These are phyloP conservation scores for Colletotrichum tropicale DNA, from an alignment of 2,329 filamentous ascomycete genomes.

Conservation along the genomic window DNA sequence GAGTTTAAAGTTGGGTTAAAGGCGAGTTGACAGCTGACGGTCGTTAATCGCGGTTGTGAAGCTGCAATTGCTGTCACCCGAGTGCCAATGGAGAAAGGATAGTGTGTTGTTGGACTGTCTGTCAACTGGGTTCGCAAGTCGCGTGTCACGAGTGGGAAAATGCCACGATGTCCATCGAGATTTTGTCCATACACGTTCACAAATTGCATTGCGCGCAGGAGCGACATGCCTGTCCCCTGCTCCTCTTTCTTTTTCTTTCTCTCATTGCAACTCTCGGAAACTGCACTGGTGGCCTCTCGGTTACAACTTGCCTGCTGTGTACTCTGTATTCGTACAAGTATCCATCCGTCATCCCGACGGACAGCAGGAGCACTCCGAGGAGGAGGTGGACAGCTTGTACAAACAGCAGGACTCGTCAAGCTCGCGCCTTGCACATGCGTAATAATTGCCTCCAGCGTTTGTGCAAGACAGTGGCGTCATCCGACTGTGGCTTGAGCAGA, in stretches of 20 bases:
- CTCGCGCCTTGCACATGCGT: background rate
- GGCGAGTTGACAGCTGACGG: background rate
- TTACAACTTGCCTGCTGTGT: background rate
- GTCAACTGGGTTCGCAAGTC: background rate
- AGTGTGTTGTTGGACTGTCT: background rate
- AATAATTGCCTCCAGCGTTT: background rate
- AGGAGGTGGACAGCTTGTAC: background rate
- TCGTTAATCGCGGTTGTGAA: background rate
- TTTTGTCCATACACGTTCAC: background rate
- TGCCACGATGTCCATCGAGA: conserved; percentile 5
- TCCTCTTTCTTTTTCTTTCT: background rate
- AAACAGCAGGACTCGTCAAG: background rate
- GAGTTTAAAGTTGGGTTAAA: conserved; percentile 1
- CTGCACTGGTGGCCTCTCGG: background rate
- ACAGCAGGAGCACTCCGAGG: background rate
- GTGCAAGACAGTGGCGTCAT: conserved; percentile 18
- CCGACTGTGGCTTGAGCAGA: conserved; percentile 7
- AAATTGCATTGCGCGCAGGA: background rate
- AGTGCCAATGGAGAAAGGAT: background rate
- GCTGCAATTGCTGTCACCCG: background rate
- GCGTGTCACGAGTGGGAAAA: conserved; percentile 9
- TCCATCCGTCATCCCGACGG: background rate
- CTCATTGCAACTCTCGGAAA: background rate
- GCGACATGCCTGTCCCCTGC: background rate
- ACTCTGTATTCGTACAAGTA: no score